Percentiles rank a stretch among this genome's conserved stretches.
phyloP scores from a whole-genome alignment of 495 filamentous ascomycete genomes.

The Tuber indicum region DNA sequence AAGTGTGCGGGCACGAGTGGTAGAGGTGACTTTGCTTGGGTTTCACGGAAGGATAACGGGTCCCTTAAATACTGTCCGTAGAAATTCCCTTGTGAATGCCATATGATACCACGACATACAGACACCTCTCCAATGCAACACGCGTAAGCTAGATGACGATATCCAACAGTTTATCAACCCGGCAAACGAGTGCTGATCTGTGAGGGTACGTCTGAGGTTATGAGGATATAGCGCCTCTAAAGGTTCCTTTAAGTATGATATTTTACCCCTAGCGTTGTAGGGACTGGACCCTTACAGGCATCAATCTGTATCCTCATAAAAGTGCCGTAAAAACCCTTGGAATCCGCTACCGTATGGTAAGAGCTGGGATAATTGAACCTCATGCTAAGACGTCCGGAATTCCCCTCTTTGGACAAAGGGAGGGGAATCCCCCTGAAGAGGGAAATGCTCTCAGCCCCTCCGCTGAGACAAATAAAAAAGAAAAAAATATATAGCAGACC shows the following conservation, averaged over 20 bases:
- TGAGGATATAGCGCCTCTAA: not conserved
- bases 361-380: too few species aligned
- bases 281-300: not conserved
- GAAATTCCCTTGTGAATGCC: not conserved
- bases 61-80: not conserved
- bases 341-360: not conserved
- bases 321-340: not conserved
- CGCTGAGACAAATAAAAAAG: too few species aligned
- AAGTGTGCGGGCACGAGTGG: not conserved
- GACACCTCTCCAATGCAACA: not conserved
- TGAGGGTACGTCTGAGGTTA: not conserved
- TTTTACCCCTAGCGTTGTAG: not conserved
- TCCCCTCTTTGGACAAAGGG: too few species aligned
- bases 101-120: not conserved
- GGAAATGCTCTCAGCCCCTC: too few species aligned
- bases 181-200: not conserved
- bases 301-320: not conserved
- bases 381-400: too few species aligned
- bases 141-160: not conserved
- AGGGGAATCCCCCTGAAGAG: too few species aligned
- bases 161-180: not conserved
- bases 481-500: too few species aligned
- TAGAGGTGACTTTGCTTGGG: not conserved
- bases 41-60: not conserved
- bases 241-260: not conserved